Conservation (phyloP, 495 filamentous ascomycete genomes). For the Xylona heveae region DNA sequence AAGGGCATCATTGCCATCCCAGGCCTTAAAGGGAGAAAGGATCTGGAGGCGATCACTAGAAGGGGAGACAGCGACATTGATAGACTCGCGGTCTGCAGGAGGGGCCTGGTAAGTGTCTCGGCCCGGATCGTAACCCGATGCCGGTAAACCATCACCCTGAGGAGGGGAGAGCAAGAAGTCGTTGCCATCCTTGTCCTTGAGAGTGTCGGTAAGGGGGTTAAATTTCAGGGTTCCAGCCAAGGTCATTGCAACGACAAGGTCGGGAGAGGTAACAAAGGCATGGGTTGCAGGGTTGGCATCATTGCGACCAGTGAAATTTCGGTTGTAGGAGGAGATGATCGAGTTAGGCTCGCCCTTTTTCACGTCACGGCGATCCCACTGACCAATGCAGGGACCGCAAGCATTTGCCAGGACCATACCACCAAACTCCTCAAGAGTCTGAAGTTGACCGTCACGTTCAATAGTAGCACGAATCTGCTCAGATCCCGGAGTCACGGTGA, state of each 20-base stretch:
- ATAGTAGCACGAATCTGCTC: constrained; percentile 97
- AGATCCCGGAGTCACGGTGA: constrained; percentile 89
- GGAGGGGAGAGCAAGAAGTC: constrained; percentile 75
- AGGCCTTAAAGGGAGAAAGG: constrained; percentile 63
- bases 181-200: constrained; percentile 95
- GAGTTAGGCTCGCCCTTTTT: constrained; percentile 96
- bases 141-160: constrained; percentile 62
- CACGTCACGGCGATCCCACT: constrained; percentile 90
- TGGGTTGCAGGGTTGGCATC: constrained; percentile 98
- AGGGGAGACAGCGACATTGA: constrained; percentile 72
- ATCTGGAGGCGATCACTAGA: constrained; percentile 85
- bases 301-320: constrained; percentile 99
- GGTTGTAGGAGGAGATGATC: constrained; percentile 92
- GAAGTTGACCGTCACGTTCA: constrained; percentile 79
- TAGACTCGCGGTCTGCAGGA: constrained; percentile 47
- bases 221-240: constrained; percentile 84
- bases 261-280: constrained; percentile 96
- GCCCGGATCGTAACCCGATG: constrained; percentile 75
- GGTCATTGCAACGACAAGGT: constrained; percentile 82
- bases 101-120: constrained; percentile 94
- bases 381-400: constrained; percentile 54
- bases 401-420: constrained; percentile 93
- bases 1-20: constrained; percentile 84
- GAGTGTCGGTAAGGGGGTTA: constrained; percentile 84
- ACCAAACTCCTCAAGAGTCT: constrained; percentile 94